A percentile compares a stretch with the other conserved stretches of the same genome.
Evolutionary conservation across 75 land plant genomes (phyloP).

Genomic region (Cunninghamia lanceolata): DNA sequence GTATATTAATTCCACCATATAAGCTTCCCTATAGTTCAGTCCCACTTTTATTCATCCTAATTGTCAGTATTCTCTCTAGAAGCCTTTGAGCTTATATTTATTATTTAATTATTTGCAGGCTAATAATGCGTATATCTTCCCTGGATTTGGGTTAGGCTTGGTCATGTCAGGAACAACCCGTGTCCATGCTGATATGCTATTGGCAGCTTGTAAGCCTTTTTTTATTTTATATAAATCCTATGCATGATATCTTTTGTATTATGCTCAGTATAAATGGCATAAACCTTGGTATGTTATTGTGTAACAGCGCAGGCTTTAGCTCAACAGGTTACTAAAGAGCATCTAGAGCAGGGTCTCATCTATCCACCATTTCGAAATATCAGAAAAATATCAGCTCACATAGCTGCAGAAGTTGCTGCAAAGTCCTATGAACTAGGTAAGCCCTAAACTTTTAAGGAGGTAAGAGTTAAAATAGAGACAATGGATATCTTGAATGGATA

Average conservation of each 20-base stretch:
- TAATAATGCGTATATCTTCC: constrained; percentile 96
- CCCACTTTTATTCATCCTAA: neutral
- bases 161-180: constrained; percentile 89
- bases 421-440: constrained; percentile 88
- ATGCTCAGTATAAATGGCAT: neutral
- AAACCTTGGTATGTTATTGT: neutral
- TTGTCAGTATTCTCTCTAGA: neutral
- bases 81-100: neutral
- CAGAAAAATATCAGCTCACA: constrained; percentile 86
- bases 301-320: constrained; percentile 85
- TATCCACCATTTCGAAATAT: constrained; percentile 83
- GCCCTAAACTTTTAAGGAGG: neutral
- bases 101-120: constrained; percentile 43
- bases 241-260: neutral
- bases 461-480: neutral
- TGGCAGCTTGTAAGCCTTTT: constrained; percentile 76
- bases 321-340: constrained; percentile 58
- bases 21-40: neutral
- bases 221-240: neutral
- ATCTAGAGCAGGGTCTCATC: constrained; percentile 66
- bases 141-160: constrained; percentile 92
- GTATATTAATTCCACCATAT: neutral
- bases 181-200: constrained; percentile 89
- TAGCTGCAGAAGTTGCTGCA: constrained; percentile 83
- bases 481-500: neutral